A percentile compares a stretch with the other conserved stretches of the same genome.
These are phyloP conservation scores for Aspergillus asperescens DNA, from an alignment of 495 filamentous ascomycete species.

Conservation along the genomic window DNA sequence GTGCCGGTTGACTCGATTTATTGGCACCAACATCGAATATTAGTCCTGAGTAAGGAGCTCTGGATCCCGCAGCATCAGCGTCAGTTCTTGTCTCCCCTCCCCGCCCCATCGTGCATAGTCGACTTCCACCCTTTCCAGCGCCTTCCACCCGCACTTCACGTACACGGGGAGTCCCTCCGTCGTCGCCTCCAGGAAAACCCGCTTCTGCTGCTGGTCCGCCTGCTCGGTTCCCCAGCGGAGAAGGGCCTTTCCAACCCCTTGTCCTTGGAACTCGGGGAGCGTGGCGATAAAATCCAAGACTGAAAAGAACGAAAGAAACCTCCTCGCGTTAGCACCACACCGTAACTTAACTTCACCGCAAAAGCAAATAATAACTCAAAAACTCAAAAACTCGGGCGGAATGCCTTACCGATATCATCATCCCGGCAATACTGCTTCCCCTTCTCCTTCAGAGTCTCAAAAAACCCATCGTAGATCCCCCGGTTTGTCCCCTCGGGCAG, in stretches of 20 bases:
- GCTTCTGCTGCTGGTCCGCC: conserved; percentile 43
- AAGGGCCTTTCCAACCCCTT: conserved; percentile 45
- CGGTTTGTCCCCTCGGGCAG: conserved; percentile 9
- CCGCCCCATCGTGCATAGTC: conserved; percentile 33
- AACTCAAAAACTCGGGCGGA: neutral
- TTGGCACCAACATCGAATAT: neutral
- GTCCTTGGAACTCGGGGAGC: conserved; percentile 41
- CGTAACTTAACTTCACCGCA: too few species aligned
- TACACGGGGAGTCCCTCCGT: conserved; percentile 48
- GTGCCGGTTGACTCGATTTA: conserved; percentile 4
- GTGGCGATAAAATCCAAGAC: conserved; percentile 29
- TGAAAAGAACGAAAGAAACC: too few species aligned
- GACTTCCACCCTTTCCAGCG: conserved; percentile 37
- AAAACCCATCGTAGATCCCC: conserved; percentile 12
- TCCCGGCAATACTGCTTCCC: conserved; percentile 4
- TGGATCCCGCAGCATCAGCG: conserved; percentile 26
- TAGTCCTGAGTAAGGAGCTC: neutral
- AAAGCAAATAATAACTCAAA: too few species aligned
- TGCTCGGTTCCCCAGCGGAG: conserved; percentile 44
- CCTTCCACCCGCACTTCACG: conserved; percentile 41
- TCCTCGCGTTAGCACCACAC: neutral
- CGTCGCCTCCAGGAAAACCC: conserved; percentile 52
- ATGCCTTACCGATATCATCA: conserved; percentile 18
- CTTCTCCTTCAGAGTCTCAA: conserved; percentile 12
- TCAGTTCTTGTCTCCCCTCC: conserved; percentile 23